phyloP scores from a whole-genome alignment of 352 stramenopile genomes.

The Phytophthora podocarpi region DNA sequence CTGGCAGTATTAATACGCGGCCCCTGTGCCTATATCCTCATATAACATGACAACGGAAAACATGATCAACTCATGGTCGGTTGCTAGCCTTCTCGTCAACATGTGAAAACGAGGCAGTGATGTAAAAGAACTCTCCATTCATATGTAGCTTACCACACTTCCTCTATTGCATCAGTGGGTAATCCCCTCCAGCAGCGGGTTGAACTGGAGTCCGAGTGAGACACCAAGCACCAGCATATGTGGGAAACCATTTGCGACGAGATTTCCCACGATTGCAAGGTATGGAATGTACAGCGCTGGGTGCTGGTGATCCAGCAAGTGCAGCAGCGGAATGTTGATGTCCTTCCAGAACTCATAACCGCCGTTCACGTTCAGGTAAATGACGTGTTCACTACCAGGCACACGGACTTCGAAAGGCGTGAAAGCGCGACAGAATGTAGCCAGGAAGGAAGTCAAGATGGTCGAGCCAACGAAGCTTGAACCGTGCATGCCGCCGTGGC shows the following conservation, averaged over 20 bases:
- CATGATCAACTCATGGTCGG: too few relatives aligned
- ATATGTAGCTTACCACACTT: neutral
- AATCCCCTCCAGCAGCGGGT: conserved; percentile 45
- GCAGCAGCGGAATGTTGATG: conserved; percentile 71
- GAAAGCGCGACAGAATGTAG: conserved; percentile 54
- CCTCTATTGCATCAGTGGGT: conserved; percentile 33
- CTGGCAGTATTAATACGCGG: too few relatives aligned
- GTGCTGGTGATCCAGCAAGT: conserved; percentile 75
- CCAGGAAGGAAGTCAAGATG: conserved; percentile 66
- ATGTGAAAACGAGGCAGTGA: too few relatives aligned
- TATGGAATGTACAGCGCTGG: conserved; percentile 76
- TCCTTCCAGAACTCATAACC: conserved; percentile 87
- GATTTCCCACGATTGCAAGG: conserved; percentile 64
- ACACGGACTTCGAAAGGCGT: conserved; percentile 78
- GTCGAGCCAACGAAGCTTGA: conserved; percentile 69
- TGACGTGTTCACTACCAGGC: conserved; percentile 61
- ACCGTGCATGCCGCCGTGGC: conserved; percentile 74
- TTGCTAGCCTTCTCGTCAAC: too few relatives aligned
- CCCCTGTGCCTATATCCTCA: too few relatives aligned
- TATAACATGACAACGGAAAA: too few relatives aligned
- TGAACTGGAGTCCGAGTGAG: conserved; percentile 60
- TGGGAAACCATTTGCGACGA: conserved; percentile 72
- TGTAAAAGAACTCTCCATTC: too few relatives aligned
- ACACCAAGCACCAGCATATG: conserved; percentile 71
- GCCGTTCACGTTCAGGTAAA: conserved; percentile 87